phyloP scores from a whole-genome alignment of 225 moss, liverwort and hornwort genomes.

The Pseudoscleropodium purum region DNA sequence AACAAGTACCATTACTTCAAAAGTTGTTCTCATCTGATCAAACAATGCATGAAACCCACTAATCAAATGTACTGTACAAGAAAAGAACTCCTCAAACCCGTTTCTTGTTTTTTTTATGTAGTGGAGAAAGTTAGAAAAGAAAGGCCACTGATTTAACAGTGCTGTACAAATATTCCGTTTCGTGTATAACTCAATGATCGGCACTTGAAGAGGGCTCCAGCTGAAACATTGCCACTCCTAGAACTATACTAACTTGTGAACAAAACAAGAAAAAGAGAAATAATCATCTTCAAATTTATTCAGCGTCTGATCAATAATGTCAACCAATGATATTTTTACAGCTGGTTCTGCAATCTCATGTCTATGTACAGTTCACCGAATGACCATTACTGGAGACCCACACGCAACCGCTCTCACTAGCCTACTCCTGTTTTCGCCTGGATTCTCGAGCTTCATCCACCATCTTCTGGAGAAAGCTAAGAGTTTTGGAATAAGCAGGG shows the following conservation, averaged over 20 bases:
- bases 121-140: not conserved
- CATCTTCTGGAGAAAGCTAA: constrained; percentile 66
- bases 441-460: constrained; percentile 21
- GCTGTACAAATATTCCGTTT: not conserved
- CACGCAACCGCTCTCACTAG: not conserved
- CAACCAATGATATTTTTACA: constrained; percentile 14
- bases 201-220: not conserved
- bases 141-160: not conserved
- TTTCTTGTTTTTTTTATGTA: not conserved
- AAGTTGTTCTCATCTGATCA: not conserved
- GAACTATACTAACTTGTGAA: not conserved
- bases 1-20: no score
- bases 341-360: not conserved
- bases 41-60: not conserved
- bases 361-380: constrained; percentile 12
- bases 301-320: not conserved
- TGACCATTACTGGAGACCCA: not conserved
- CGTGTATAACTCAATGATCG: not conserved
- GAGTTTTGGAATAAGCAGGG: constrained; percentile 82
- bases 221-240: not conserved
- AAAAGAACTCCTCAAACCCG: not conserved
- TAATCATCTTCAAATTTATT: not conserved
- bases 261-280: not conserved
- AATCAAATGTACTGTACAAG: not conserved
- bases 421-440: constrained; percentile 9